phyloP scores from a whole-genome alignment of 2,329 filamentous ascomycete species.

The Talaromyces sp. region DNA sequence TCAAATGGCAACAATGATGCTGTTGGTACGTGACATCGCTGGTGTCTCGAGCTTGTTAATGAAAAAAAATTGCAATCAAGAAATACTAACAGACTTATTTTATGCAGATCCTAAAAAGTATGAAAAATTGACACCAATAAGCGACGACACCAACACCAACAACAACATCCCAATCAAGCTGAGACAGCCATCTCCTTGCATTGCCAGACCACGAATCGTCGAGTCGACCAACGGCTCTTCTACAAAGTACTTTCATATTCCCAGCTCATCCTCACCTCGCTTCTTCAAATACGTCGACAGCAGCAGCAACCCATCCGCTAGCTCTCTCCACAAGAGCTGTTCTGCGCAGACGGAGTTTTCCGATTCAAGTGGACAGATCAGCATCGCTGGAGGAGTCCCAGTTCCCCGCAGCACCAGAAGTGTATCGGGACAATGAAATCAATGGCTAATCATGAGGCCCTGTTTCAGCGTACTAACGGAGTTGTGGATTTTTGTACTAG shows the following conservation, averaged over 20 bases:
- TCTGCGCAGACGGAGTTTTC: background rate
- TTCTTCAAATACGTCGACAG: background rate
- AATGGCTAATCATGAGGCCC: too few relatives aligned
- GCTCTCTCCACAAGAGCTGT: background rate
- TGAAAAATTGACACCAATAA: background rate
- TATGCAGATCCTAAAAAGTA: background rate
- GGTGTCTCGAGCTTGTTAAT: background rate
- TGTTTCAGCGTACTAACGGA: too few relatives aligned
- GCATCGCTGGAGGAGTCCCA: background rate
- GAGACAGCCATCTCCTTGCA: background rate
- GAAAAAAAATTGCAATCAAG: background rate
- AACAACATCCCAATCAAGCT: background rate
- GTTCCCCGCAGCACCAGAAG: background rate
- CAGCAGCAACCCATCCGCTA: background rate
- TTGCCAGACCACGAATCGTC: background rate
- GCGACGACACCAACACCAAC: background rate
- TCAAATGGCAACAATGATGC: background rate
- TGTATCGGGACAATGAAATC: background rate
- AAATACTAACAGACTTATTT: background rate
- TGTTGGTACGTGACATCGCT: background rate
- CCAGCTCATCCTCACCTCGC: background rate
- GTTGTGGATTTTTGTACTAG: too few relatives aligned
- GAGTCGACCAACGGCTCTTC: background rate
- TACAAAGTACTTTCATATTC: background rate
- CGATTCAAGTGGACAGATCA: background rate